Conservation (phyloP, 257 asterid genomes). For the Przewalskia tangutica region DNA sequence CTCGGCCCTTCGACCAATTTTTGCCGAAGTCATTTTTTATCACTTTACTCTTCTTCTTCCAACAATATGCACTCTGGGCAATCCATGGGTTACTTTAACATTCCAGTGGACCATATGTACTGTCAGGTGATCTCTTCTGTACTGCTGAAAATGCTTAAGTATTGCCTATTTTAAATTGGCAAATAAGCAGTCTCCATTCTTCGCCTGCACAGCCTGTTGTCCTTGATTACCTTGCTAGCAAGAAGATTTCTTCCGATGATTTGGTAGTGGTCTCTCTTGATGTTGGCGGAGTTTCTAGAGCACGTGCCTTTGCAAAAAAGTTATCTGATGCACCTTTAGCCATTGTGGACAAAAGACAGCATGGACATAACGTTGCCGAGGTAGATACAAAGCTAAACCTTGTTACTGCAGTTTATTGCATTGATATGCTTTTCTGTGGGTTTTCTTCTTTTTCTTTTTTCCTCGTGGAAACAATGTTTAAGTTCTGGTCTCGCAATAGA, state of each 20-base stretch:
- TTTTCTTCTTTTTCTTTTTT: neutral
- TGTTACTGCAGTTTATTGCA: neutral
- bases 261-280: constrained; percentile 94
- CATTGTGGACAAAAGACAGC: constrained; percentile 91
- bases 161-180: neutral
- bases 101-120: constrained; percentile 87
- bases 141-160: neutral
- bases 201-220: constrained; percentile 56
- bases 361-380: constrained; percentile 87
- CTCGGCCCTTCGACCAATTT: too few species aligned
- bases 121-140: constrained; percentile 48
- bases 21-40: too few species aligned
- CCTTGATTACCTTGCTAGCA: constrained; percentile 95
- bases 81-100: constrained; percentile 90
- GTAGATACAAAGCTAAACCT: constrained; percentile 23
- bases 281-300: constrained; percentile 96
- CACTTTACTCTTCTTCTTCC: too few species aligned
- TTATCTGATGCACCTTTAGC: constrained; percentile 94
- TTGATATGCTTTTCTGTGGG: neutral
- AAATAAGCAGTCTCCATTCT: neutral
- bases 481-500: neutral
- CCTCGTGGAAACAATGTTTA: neutral
- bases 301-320: constrained; percentile 89
- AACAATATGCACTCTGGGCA: constrained; percentile 95
- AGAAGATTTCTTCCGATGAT: constrained; percentile 60